A percentile compares a stretch with the other conserved stretches of the same genome.
These are phyloP conservation scores for Alternaria solani DNA, from an alignment of 2,329 filamentous ascomycete species.

Conservation along the genomic window DNA sequence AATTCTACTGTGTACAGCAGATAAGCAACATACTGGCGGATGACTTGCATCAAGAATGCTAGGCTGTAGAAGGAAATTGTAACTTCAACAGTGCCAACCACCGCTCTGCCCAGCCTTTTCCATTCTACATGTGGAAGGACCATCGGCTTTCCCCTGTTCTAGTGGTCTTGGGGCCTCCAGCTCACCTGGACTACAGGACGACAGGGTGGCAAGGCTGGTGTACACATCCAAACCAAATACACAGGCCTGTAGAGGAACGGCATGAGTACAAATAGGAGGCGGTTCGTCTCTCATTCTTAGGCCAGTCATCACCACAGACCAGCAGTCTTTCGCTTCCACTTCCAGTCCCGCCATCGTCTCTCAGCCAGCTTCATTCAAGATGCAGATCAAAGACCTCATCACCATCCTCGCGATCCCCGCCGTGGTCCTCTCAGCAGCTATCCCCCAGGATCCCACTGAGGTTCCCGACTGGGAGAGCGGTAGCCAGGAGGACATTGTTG, in stretches of 20 bases:
- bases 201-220: background rate
- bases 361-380: slow-evolving; percentile 1
- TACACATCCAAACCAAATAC: background rate
- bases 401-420: slow-evolving; percentile 19
- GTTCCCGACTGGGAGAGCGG: slow-evolving; percentile 9
- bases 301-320: slow-evolving; percentile 1
- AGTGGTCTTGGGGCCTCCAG: background rate
- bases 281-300: background rate
- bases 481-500: slow-evolving; percentile 30
- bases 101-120: background rate
- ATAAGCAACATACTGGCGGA: background rate
- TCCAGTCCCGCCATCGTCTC: background rate
- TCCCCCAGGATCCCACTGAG: slow-evolving; percentile 29
- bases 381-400: slow-evolving; percentile 4
- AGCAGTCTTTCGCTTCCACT: slow-evolving; percentile 1
- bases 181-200: background rate
- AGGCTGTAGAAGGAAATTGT: background rate
- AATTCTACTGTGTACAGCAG: background rate
- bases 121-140: slow-evolving; percentile 1
- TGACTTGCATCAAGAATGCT: background rate
- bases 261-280: slow-evolving; percentile 1
- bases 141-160: background rate
- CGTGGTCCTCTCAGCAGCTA: slow-evolving; percentile 33
- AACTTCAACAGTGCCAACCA: background rate
- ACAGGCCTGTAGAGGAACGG: background rate